A percentile compares a stretch with the other conserved stretches of the same genome.
phyloP scores from a whole-genome alignment of 129 eudicot species.

The Chrysanthemum lavandulifolium region DNA sequence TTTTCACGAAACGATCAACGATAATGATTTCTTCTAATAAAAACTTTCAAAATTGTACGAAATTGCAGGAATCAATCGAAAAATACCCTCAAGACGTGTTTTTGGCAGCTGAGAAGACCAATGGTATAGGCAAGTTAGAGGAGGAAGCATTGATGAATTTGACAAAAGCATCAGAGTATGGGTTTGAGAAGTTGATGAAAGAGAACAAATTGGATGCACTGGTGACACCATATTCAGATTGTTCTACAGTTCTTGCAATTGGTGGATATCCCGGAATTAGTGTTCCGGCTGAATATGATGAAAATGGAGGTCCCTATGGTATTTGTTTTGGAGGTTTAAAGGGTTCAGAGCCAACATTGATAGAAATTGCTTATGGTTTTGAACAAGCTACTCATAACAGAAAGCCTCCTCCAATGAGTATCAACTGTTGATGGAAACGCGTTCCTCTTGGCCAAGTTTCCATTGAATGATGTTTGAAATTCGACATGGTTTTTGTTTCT shows the following conservation, averaged over 20 bases:
- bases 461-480: no score
- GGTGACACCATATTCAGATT: constrained; percentile 38
- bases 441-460: no score
- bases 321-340: constrained; percentile 66
- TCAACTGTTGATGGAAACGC: background rate
- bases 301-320: constrained; percentile 53
- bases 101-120: constrained; percentile 50
- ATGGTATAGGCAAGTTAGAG: constrained; percentile 48
- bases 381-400: constrained; percentile 58
- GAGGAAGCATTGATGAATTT: constrained; percentile 36
- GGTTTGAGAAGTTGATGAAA: constrained; percentile 64
- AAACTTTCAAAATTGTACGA: background rate
- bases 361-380: constrained; percentile 76
- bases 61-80: constrained; percentile 50
- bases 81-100: constrained; percentile 53
- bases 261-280: constrained; percentile 80
- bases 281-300: constrained; percentile 66
- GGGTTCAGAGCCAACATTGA: constrained; percentile 61
- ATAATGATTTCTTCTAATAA: background rate
- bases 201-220: constrained; percentile 60
- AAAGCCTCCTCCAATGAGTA: constrained; percentile 44
- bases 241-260: constrained; percentile 43
- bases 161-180: constrained; percentile 33
- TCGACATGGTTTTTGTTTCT: no score
- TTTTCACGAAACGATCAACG: background rate